Conservation (phyloP, 169 alveolate genomes). For the Cryptosporidium viatorum region DNA sequence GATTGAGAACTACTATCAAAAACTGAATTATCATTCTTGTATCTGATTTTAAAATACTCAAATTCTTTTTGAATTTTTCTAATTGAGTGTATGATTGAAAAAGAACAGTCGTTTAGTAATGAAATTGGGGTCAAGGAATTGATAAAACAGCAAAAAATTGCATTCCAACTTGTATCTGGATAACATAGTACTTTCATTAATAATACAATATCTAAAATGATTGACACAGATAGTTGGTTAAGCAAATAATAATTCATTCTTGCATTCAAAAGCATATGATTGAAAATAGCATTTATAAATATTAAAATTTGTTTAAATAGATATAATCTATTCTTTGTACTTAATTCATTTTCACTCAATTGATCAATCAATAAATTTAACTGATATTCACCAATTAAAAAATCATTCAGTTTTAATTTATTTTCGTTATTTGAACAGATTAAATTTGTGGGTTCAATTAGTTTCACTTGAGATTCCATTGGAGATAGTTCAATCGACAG, state of each 20-base stretch:
- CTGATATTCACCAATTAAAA: background rate
- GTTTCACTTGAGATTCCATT: background rate
- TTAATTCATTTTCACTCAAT: background rate
- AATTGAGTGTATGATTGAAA: constrained; percentile 9
- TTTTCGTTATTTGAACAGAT: background rate
- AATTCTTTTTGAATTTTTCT: constrained; percentile 29
- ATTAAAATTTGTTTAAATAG: background rate
- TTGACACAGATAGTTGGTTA: constrained; percentile 1
- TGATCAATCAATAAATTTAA: background rate
- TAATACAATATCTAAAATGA: constrained; percentile 31
- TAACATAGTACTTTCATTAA: constrained; percentile 13
- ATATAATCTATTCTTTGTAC: background rate
- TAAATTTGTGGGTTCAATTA: background rate
- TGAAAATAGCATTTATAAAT: background rate
- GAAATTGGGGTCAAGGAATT: constrained; percentile 9
- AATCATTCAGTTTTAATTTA: background rate
- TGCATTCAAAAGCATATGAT: background rate
- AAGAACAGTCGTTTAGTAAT: background rate
- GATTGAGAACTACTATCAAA: background rate
- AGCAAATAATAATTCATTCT: constrained; percentile 1
- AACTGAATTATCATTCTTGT: background rate
- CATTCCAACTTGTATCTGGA: constrained; percentile 3
- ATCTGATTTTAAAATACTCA: background rate
- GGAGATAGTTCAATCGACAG: background rate
- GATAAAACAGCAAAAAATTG: constrained; percentile 1